A percentile compares a stretch with the other conserved stretches of the same genome.
Conservation (phyloP, 2,329 filamentous ascomycete genomes). For the Trichoderma sp. region DNA sequence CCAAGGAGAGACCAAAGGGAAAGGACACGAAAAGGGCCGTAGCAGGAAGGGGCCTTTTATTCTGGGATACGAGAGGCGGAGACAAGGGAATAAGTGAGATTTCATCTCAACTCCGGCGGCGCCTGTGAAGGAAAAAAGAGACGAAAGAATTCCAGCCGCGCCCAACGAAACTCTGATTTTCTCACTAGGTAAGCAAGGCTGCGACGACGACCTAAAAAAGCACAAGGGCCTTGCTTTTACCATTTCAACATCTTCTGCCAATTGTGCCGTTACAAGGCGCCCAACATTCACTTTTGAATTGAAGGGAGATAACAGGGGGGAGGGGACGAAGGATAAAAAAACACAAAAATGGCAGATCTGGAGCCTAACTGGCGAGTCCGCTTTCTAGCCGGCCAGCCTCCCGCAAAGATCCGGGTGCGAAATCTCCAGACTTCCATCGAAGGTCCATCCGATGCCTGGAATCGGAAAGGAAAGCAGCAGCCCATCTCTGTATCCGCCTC, state of each 20-base stretch:
- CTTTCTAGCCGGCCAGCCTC: constrained; percentile 36
- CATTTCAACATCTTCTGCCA: neutral
- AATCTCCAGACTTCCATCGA: constrained; percentile 62
- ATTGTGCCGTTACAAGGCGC: constrained; percentile 1
- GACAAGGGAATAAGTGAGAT: neutral
- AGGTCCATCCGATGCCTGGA: constrained; percentile 71
- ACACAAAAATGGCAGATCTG: constrained; percentile 31
- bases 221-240: constrained; percentile 2
- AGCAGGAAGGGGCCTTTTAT: neutral
- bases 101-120: neutral
- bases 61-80: neutral
- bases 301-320: neutral
- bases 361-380: constrained; percentile 36
- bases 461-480: constrained; percentile 60
- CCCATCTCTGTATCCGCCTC: constrained; percentile 64
- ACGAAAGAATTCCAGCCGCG: neutral
- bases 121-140: neutral
- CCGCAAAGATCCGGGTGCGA: constrained; percentile 60
- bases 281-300: neutral
- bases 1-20: neutral
- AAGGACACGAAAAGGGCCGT: too few relatives aligned
- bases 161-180: constrained; percentile 17
- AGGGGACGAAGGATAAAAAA: constrained; percentile 21
- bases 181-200: neutral
- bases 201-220: constrained; percentile 8